Base-by-base conservation (phyloP, 2,329 filamentous ascomycete genomes). In the Xylariaceae sp. region DNA sequence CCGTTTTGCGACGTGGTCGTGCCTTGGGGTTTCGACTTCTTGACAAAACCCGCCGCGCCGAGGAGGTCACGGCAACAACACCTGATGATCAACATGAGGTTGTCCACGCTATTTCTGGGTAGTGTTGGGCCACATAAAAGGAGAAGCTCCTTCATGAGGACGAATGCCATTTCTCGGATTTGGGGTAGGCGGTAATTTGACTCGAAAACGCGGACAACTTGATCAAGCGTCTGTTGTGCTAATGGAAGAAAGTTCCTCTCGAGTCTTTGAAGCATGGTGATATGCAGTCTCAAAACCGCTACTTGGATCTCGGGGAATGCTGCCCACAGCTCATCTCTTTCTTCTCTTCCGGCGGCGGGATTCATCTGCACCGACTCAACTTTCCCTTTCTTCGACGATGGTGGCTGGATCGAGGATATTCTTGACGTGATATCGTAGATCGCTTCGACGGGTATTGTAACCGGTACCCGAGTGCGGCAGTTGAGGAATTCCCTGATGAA, bases 251-350 rank as follows among this genome's bases (percentile, higher is more conserved):
- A 74, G 48, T 75, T 78, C 14, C 69, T 67, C 22, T 75, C 75
- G 20, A 91, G 71, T 10, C 85, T 76, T 43, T 72, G 64, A 19
- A 80, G 62, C 37, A 93, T 60, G 10, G 71, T 66, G 7, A 73
- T 64, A 19, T 88, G 67, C 2, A 95, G 66, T 19, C 77, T 66
- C 43, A 95, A 68, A n/a, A 80, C 77, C 12, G 85, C 81, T 12
- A 82, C 67, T 59, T 96, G 89, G 32, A 96, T 78, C 8, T 77
- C 73, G 4, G 91, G 87, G 10, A 96, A 73, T 16, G 80, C 72
- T 37, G 77, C 70, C 79, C 86, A 91, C 3, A 96, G 74, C 36
- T 83, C 80, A 42, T 95, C 88, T 49, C 85, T 84, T 66, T 96
- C 92, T 40, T 94, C 87, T 49, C 85, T 80, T 23, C 82, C 77